Conservation (phyloP, 495 filamentous ascomycete genomes). For the Schizothecium vesticola region DNA sequence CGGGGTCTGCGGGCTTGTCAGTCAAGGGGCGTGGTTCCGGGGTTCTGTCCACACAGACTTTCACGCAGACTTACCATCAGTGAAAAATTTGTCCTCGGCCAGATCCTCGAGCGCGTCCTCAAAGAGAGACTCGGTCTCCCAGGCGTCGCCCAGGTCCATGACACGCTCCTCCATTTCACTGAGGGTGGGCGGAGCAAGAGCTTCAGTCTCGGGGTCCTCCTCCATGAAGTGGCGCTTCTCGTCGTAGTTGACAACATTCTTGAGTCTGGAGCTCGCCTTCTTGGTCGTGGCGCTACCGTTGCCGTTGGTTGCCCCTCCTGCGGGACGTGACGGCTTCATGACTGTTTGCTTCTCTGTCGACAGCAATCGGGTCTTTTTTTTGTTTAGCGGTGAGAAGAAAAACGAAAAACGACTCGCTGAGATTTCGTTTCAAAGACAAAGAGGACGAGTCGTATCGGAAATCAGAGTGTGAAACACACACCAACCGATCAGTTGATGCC, state of each 20-base stretch:
- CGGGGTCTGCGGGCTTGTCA: conserved; percentile 31
- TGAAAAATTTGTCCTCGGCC: conserved; percentile 55
- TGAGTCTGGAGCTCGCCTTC: conserved; percentile 80
- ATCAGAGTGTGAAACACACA: background rate
- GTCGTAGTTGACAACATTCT: conserved; percentile 83
- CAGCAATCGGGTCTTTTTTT: background rate
- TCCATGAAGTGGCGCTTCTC: conserved; percentile 78
- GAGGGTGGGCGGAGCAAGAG: conserved; percentile 23
- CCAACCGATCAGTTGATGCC: conserved; percentile 3
- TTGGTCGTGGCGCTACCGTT: conserved; percentile 24
- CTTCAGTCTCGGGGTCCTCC: conserved; percentile 32
- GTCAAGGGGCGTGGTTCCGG: background rate
- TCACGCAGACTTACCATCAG: conserved; percentile 43
- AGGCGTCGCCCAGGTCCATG: conserved; percentile 56
- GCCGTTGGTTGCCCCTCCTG: conserved; percentile 7
- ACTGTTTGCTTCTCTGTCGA: background rate
- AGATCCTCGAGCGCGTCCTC: conserved; percentile 62
- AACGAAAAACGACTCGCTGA: background rate
- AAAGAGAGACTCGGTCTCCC: conserved; percentile 64
- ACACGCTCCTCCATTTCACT: conserved; percentile 54
- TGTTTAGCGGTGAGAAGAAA: background rate
- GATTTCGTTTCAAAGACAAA: background rate
- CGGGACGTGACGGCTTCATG: conserved; percentile 18
- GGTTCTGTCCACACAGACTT: conserved; percentile 22
- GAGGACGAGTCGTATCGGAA: background rate